Evolutionary conservation across 2,329 filamentous ascomycete species (phyloP).

Genomic region (Diplocarpon mali): DNA sequence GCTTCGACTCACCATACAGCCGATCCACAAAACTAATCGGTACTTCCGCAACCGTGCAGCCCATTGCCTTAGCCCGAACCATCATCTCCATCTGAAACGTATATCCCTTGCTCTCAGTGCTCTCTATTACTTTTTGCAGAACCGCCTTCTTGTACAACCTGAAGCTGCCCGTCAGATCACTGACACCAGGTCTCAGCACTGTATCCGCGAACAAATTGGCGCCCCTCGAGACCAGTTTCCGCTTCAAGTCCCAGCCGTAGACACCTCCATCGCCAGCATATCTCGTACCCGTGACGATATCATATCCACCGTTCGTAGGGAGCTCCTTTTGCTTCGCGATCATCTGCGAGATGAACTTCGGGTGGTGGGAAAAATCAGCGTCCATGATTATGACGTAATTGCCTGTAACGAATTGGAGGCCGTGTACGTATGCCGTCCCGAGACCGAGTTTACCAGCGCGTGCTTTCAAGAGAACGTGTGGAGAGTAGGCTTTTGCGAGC

Average conservation of each 20-base stretch:
- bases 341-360: constrained; percentile 97
- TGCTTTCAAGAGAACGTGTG: constrained; percentile 72
- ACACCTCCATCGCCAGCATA: constrained; percentile 87
- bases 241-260: constrained; percentile 92
- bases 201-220: constrained; percentile 96
- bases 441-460: constrained; percentile 58
- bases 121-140: constrained; percentile 78
- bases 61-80: constrained; percentile 93
- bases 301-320: constrained; percentile 54
- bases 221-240: constrained; percentile 72
- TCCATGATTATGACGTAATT: constrained; percentile 99
- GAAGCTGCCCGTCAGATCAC: constrained; percentile 91
- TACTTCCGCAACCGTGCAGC: constrained; percentile 85
- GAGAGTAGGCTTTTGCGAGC: constrained; percentile 73
- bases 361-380: constrained; percentile 97
- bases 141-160: constrained; percentile 86
- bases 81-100: constrained; percentile 99
- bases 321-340: constrained; percentile 61
- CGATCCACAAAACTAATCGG: constrained; percentile 95
- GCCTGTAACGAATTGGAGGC: constrained; percentile 70
- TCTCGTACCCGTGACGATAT: constrained; percentile 93
- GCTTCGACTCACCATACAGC: constrained; percentile 88
- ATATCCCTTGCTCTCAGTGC: constrained; percentile 92
- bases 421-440: constrained; percentile 26
- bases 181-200: constrained; percentile 83